Evolutionary conservation across 2,329 filamentous ascomycete genomes (phyloP).

Genomic region (Beauveria sp.): DNA sequence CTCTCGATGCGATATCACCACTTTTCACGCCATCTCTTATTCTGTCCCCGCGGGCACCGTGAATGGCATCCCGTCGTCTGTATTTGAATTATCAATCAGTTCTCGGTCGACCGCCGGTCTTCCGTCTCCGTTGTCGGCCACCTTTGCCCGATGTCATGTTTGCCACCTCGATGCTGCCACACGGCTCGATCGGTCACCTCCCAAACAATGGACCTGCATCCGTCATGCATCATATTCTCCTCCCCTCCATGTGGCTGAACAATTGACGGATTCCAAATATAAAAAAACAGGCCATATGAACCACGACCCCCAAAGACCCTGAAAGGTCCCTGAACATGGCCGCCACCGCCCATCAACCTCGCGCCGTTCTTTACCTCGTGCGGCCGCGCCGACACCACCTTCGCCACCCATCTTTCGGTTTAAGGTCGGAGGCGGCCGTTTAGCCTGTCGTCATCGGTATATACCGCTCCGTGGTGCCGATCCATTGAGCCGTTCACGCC

Average conservation of each 20-base stretch:
- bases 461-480: slow-evolving; percentile 1
- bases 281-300: background rate
- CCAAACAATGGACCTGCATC: background rate
- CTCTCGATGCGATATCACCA: background rate
- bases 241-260: background rate
- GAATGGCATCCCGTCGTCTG: background rate
- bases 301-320: background rate
- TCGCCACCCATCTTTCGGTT: background rate
- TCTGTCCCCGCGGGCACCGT: slow-evolving; percentile 2
- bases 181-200: no score
- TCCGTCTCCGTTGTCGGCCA: background rate
- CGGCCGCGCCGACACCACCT: background rate
- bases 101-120: background rate
- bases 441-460: background rate
- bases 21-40: background rate
- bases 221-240: background rate
- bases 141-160: no score
- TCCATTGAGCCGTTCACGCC: background rate
- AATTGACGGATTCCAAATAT: no score
- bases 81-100: background rate
- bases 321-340: background rate
- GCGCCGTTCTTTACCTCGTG: background rate
- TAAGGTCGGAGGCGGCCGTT: slow-evolving; percentile 9
- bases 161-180: background rate
- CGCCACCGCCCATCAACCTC: background rate